phyloP scores from a whole-genome alignment of 192 early-diverging fungal genomes.

The Backusella macrospora region DNA sequence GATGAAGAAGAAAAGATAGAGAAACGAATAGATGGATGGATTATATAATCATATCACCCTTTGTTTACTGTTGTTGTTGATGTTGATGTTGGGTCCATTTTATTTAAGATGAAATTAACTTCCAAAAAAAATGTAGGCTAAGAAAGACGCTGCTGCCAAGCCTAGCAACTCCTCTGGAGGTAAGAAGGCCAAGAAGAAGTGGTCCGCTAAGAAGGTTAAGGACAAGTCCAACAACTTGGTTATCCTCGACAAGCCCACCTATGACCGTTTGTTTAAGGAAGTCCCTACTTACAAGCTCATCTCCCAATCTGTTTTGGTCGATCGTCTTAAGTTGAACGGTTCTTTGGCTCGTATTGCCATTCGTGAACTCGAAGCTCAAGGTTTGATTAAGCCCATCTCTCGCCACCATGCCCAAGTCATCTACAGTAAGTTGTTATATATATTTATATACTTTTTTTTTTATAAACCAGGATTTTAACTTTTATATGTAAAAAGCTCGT shows the following conservation, averaged over 20 bases:
- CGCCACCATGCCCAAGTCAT: slow-evolving; percentile 91
- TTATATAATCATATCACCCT: neutral
- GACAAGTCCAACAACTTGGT: slow-evolving; percentile 99
- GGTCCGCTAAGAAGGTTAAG: slow-evolving; percentile 99
- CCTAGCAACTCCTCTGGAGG: slow-evolving; percentile 59
- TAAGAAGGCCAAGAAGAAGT: slow-evolving; percentile 84
- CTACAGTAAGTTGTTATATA: slow-evolving; percentile 50
- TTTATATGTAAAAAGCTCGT: slow-evolving; percentile 29
- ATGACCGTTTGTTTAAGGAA: slow-evolving; percentile 99
- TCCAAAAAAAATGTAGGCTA: slow-evolving; percentile 45
- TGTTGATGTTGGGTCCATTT: neutral
- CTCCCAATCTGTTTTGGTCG: slow-evolving; percentile 96
- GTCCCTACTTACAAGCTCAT: slow-evolving; percentile 99
- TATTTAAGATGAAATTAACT: no score
- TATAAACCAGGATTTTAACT: neutral
- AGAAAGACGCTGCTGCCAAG: slow-evolving; percentile 65
- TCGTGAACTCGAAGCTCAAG: slow-evolving; percentile 89
- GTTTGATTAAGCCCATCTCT: slow-evolving; percentile 90
- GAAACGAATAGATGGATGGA: slow-evolving; percentile 14
- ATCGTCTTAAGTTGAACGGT: slow-evolving; percentile 97
- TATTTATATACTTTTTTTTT: no score
- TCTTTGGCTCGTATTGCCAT: slow-evolving; percentile 95
- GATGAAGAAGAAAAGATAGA: neutral
- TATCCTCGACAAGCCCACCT: slow-evolving; percentile 94
- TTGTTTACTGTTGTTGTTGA: no score